phyloP scores from a whole-genome alignment of 2,329 filamentous ascomycete species.

The Penicillium sp. region DNA sequence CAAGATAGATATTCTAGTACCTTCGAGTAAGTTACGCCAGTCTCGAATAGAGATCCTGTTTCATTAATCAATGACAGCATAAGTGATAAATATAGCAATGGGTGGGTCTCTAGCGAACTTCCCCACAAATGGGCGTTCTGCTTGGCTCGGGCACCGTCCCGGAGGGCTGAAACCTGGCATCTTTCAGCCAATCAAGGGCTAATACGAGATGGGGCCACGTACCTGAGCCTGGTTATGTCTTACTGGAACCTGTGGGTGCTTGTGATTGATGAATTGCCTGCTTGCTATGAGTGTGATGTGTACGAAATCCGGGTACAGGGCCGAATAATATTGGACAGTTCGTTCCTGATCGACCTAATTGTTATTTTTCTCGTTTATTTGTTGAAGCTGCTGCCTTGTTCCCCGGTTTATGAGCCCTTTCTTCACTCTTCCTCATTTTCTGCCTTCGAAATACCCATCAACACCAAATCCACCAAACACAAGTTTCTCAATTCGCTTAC shows the following conservation, averaged over 20 bases:
- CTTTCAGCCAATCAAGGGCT: neutral
- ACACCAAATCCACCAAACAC: neutral
- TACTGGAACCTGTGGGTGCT: neutral
- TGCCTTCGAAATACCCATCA: neutral
- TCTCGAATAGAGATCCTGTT: neutral
- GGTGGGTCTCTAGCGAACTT: neutral
- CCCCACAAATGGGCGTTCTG: constrained; percentile 1
- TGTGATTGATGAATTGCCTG: constrained; percentile 1
- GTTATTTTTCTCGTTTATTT: neutral
- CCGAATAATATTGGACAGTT: neutral
- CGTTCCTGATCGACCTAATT: neutral
- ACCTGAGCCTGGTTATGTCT: neutral
- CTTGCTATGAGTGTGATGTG: neutral
- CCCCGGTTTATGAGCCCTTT: no score
- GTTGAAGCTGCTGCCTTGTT: neutral
- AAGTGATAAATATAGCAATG: neutral
- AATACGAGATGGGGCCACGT: neutral
- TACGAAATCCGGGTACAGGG: neutral
- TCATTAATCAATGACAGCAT: neutral
- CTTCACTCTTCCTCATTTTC: neutral
- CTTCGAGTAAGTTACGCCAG: neutral
- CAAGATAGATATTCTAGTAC: no score
- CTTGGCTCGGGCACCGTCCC: neutral
- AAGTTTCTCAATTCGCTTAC: neutral
- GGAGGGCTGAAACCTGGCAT: neutral